Evolutionary conservation across 2,329 filamentous ascomycete species (phyloP), one percentile per base, ranked within the genome.

Genomic region (Phyllosticta citriasiana): DNA sequence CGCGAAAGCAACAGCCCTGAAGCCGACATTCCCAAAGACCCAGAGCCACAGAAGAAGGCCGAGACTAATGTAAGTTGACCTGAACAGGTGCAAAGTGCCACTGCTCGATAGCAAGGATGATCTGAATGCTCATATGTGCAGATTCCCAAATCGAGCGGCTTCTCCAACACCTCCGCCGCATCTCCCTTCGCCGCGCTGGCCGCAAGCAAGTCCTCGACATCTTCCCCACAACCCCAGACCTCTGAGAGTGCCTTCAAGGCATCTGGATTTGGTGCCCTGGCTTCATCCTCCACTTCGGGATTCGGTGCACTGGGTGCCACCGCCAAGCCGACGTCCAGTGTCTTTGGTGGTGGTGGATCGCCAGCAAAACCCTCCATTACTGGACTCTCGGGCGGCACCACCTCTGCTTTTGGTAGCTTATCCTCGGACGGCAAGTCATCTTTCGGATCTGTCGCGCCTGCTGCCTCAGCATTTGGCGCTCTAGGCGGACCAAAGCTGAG

Each of bases 231-330:
- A 56, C 70, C 72, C 14, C 72, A 76, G 62, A 76, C 76, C 5
- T 76, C 77, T 4, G 64, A 74, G 4, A 72, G 73, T 52, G 77
- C 78, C 6, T 88, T 88, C 69, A 77, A 77, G 53, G 68, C 74
- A 2, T 80, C 78, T 47, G 77, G 72, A 19, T 80, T 80, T 60
- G 71, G 77, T 57, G 72, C 73, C 4, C 73, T 80, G 50, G 70
- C 77, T 19, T 69, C 64, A 22, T 73, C 77, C 7, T 65, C 69
- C 7, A 68, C 70, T 8, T 74, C 74, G 22, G 70, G 68, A 6
- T 76, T 76, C 58, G 73, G 72, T 30, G 65, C 73, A 53, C 65
- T 74, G 40, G 70, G 65, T 40, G 26, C 22, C 69, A 68, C 63
- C 62, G 63, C 33, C 53, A 68, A 25, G 66, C 68, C 27, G 56